Conservation (phyloP, 2,329 filamentous ascomycete genomes). For the Arthrobotrys sinensis region DNA sequence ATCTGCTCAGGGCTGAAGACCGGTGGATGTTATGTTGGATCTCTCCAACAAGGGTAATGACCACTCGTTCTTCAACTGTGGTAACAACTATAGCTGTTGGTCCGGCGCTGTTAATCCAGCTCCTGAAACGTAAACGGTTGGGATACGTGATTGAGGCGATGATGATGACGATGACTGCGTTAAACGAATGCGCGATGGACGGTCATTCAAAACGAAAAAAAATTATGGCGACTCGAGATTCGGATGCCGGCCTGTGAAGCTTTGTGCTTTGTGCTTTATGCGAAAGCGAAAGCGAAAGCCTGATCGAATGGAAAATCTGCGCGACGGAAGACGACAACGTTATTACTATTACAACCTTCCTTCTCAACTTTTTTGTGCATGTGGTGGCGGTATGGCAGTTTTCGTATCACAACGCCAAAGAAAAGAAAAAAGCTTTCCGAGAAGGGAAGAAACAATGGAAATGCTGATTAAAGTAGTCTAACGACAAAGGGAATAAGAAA, state of each 20-base stretch:
- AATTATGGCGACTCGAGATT: slow-evolving; percentile 19
- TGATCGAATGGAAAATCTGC: slow-evolving; percentile 34
- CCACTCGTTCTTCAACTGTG: neutral
- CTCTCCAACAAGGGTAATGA: slow-evolving; percentile 12
- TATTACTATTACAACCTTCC: slow-evolving; percentile 44
- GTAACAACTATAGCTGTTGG: neutral
- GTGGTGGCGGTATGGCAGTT: slow-evolving; percentile 17
- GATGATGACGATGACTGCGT: slow-evolving; percentile 1
- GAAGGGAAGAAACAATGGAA: slow-evolving; percentile 37
- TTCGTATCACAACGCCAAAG: slow-evolving; percentile 53
- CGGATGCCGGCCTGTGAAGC: slow-evolving; percentile 29
- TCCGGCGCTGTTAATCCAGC: neutral
- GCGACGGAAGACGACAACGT: slow-evolving; percentile 39
- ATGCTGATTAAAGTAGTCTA: slow-evolving; percentile 46
- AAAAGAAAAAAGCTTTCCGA: slow-evolving; percentile 48
- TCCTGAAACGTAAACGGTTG: neutral
- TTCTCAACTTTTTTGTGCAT: slow-evolving; percentile 30
- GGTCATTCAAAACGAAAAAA: slow-evolving; percentile 28
- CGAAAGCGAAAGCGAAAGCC: slow-evolving; percentile 6
- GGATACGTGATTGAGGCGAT: neutral
- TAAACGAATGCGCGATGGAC: slow-evolving; percentile 35
- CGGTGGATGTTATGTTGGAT: slow-evolving; percentile 13
- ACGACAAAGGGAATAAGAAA: slow-evolving; percentile 20
- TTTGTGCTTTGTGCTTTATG: slow-evolving; percentile 10
- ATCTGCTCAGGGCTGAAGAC: slow-evolving; percentile 16